Evolutionary conservation across 179 eudicot species (phyloP).

Genomic region (Carnegiea gigantea): DNA sequence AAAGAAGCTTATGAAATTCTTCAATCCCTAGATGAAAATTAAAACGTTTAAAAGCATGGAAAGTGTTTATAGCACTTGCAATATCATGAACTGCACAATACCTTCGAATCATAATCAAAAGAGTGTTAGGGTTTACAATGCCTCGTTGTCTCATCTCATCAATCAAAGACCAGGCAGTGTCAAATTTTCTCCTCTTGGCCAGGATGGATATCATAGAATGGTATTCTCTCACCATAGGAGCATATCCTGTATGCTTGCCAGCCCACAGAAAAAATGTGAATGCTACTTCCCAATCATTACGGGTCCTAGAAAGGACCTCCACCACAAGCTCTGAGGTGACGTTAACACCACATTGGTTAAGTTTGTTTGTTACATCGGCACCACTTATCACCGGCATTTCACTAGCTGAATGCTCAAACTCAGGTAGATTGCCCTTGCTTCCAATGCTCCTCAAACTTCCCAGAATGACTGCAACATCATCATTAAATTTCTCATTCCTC

Average conservation of each 20-base stretch:
- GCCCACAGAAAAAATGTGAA: constrained; percentile 78
- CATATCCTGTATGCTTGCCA: constrained; percentile 57
- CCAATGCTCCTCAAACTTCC: constrained; percentile 32
- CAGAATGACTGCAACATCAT: constrained; percentile 43
- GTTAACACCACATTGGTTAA: constrained; percentile 55
- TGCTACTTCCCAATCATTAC: constrained; percentile 83
- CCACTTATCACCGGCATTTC: constrained; percentile 20
- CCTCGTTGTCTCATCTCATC: constrained; percentile 64
- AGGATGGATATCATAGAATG: constrained; percentile 78
- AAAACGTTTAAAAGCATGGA: constrained; percentile 65
- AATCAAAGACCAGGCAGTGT: constrained; percentile 77
- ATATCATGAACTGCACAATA: constrained; percentile 77
- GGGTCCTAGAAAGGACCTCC: constrained; percentile 50
- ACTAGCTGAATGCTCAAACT: constrained; percentile 3
- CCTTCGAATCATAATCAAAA: constrained; percentile 78
- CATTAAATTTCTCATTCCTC: constrained; percentile 28
- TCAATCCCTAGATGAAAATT: constrained; percentile 48
- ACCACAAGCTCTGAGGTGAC: constrained; percentile 49
- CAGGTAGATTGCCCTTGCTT: constrained; percentile 2
- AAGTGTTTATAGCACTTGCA: constrained; percentile 63
- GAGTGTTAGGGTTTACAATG: constrained; percentile 59
- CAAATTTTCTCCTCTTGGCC: constrained; percentile 74
- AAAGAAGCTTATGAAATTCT: constrained; percentile 72
- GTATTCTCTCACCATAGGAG: constrained; percentile 50
- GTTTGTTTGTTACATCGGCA: constrained; percentile 42